Conservation (phyloP, 768 basidiomycete genomes). For the Lactifluus pinguis region DNA sequence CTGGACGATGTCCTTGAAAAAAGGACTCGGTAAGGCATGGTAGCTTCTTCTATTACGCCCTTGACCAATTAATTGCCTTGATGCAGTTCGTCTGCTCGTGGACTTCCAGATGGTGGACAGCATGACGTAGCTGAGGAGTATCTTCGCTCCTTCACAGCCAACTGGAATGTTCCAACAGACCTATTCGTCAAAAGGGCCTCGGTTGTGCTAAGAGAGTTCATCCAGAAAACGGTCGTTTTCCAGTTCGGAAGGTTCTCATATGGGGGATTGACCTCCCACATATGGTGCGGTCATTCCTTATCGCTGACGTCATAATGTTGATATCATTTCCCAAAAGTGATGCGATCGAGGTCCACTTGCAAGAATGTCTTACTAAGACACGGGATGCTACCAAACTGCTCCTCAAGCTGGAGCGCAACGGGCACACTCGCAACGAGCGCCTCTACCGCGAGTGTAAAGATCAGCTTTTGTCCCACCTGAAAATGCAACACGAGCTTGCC, state of each 20-base stretch:
- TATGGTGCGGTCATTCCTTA: neutral
- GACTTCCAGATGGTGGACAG: constrained; percentile 8
- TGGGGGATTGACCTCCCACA: neutral
- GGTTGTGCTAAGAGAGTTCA: neutral
- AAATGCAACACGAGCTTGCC: constrained; percentile 1
- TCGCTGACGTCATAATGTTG: neutral
- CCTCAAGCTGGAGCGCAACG: constrained; percentile 10
- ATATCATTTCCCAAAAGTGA: neutral
- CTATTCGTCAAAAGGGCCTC: neutral
- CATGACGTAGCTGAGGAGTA: constrained; percentile 9
- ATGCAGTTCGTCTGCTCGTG: constrained; percentile 5
- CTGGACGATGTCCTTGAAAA: constrained; percentile 6
- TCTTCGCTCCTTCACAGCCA: neutral
- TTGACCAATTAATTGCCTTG: neutral
- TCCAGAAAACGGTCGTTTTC: neutral
- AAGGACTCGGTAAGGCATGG: neutral
- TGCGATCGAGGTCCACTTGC: neutral
- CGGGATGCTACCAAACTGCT: neutral
- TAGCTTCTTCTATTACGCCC: neutral
- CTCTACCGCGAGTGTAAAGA: constrained; percentile 13
- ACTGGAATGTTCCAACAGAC: constrained; percentile 2
- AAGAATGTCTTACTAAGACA: neutral
- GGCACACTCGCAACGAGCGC: constrained; percentile 7
- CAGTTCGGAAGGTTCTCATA: neutral
- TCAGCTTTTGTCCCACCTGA: constrained; percentile 9